Percentiles rank a stretch among this genome's conserved stretches.
phyloP scores from a whole-genome alignment of 768 basidiomycete species.

The Clitopilus hobsonii region DNA sequence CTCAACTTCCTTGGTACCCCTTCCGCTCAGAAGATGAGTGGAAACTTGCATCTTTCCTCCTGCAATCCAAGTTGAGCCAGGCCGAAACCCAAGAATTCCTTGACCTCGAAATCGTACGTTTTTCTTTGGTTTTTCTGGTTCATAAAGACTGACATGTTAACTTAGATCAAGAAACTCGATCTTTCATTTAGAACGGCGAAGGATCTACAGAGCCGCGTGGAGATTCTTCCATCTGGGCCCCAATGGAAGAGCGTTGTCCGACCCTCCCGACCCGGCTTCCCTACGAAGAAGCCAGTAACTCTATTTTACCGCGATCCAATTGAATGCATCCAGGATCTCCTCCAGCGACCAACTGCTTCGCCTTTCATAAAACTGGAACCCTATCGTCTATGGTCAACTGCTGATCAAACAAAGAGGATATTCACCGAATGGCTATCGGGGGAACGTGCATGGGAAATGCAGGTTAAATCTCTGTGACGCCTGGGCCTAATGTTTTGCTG shows the following conservation, averaged over 20 bases:
- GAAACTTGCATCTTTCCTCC: not conserved
- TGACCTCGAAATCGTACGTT: not conserved
- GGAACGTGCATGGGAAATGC: slow-evolving; percentile 19
- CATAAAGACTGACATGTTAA: not conserved
- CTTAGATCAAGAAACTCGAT: not conserved
- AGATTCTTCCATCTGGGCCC: not conserved
- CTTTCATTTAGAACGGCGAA: not conserved
- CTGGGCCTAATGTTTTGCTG: not conserved
- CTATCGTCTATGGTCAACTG: slow-evolving; percentile 9
- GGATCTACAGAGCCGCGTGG: not conserved
- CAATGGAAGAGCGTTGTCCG: not conserved
- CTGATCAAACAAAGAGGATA: slow-evolving; percentile 5
- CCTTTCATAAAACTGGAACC: slow-evolving; percentile 7
- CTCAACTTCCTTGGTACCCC: not conserved
- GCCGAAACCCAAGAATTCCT: not conserved
- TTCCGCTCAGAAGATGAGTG: not conserved
- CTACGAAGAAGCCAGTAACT: not conserved
- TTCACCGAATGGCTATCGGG: slow-evolving; percentile 19
- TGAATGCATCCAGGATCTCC: not conserved
- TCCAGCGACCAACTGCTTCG: not conserved
- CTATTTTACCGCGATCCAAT: not conserved
- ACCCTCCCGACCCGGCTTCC: not conserved
- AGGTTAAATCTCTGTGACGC: slow-evolving; percentile 10
- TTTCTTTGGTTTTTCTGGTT: not conserved
- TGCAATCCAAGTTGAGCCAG: not conserved